Evolutionary conservation across 495 filamentous ascomycete genomes (phyloP).

Genomic region (Parathielavia appendiculata): DNA sequence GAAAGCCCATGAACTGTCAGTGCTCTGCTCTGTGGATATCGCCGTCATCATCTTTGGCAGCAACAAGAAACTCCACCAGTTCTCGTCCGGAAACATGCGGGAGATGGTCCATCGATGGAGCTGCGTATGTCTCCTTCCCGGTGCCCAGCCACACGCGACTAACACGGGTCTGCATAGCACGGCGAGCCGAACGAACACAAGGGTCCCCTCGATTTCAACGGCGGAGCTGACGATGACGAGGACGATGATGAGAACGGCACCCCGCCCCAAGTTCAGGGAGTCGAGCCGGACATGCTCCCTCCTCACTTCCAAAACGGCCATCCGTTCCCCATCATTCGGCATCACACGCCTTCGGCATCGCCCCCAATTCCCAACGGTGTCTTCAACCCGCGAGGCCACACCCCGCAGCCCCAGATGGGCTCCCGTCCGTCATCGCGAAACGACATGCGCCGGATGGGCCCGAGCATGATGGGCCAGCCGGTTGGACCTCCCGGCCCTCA

Average conservation of each 20-base stretch:
- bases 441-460: constrained; percentile 64
- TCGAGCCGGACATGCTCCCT: constrained; percentile 57
- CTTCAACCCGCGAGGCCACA: constrained; percentile 64
- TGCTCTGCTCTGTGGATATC: constrained; percentile 96
- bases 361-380: constrained; percentile 83
- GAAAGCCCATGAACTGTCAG: constrained; percentile 97
- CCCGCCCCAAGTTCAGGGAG: constrained; percentile 54
- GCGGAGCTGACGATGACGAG: constrained; percentile 76
- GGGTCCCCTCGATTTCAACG: constrained; percentile 86
- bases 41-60: constrained; percentile 97
- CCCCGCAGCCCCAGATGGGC: constrained; percentile 68
- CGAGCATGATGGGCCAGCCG: constrained; percentile 64
- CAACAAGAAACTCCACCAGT: constrained; percentile 98
- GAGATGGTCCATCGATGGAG: constrained; percentile 81
- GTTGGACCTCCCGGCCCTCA: constrained; percentile 52
- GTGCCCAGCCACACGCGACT: constrained; percentile 19
- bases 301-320: constrained; percentile 72
- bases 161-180: constrained; percentile 54
- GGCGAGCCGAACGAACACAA: constrained; percentile 92
- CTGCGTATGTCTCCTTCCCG: constrained; percentile 59
- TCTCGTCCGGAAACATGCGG: constrained; percentile 88
- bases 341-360: constrained; percentile 78
- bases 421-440: constrained; percentile 82
- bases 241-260: constrained; percentile 84
- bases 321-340: constrained; percentile 68